phyloP scores from a whole-genome alignment of 768 basidiomycete species.

The Podaxis sp. region DNA sequence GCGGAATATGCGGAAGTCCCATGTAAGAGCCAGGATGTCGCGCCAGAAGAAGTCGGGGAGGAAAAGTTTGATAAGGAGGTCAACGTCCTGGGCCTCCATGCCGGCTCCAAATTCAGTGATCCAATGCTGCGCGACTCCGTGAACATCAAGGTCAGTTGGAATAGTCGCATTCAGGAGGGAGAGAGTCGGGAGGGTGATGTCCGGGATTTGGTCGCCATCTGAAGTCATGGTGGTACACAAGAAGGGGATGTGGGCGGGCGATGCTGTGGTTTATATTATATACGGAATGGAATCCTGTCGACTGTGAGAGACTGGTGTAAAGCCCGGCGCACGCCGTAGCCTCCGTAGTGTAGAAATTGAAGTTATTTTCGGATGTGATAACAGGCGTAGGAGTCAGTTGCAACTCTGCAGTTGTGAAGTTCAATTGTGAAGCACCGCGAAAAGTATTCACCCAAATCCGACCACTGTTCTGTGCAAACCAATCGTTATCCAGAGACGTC shows the following conservation, averaged over 20 bases:
- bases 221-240: neutral
- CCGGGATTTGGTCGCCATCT: conserved; percentile 5
- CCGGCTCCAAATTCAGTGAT: conserved; percentile 23
- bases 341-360: no score
- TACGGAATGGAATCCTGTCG: neutral
- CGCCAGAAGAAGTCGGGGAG: conserved; percentile 40
- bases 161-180: conserved; percentile 23
- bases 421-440: no score
- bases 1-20: conserved; percentile 51
- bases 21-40: conserved; percentile 52
- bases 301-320: no score
- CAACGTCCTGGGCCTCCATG: conserved; percentile 18
- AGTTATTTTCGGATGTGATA: no score
- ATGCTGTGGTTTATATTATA: neutral
- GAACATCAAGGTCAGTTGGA: conserved; percentile 22
- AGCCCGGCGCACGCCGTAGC: no score
- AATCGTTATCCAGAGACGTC: no score
- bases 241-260: neutral
- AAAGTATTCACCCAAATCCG: no score
- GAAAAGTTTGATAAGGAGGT: conserved; percentile 21
- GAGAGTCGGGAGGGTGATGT: conserved; percentile 27
- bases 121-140: conserved; percentile 27
- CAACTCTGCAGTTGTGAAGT: no score
- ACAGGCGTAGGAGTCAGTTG: no score
- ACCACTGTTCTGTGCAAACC: no score